Base-by-base conservation (phyloP, 306 rosid genomes). In the Geum urbanum region DNA sequence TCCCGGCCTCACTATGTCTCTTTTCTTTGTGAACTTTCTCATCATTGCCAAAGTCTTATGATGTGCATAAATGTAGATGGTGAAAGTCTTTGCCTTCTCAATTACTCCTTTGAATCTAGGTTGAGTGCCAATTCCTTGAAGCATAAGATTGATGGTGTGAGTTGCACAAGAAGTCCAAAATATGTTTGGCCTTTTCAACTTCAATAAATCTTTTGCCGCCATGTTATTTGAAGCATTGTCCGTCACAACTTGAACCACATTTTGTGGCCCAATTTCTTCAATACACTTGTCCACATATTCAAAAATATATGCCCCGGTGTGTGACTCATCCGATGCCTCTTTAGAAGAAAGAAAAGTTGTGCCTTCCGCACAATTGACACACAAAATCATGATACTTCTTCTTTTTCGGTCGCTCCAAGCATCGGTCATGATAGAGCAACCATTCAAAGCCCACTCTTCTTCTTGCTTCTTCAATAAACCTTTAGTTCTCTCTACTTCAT, bases 401-500 rank as follows among this genome's bases (percentile, higher is more conserved):
- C 27, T 24, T 24, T 24, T 24, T 24, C 27, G 27, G 27, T 24
- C 27, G 27, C 27, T 24, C 27, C 27, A 24, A 24, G 27, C 27
- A 24, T 24, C 27, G 27, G 27, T 24, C 27, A 24, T 24, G 27
- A 24, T 24, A 24, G 27, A 24, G 27, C 27, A 24, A 24, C 27
- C 27, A 24, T 24, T 24, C 27, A 24, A 24, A 24, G 27, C 27
- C 27, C 67, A n/a, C 35, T 63, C 15, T 63, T 63, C 32, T 41
- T 63, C 50, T 63, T 63, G 50, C 13, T 2, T 8, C 32, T 63
- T 41, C 7, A 18, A 46, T n/a, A n/a, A 37, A 10, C 41, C 9
- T 15, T 61, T 61, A 37, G 66, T 61, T 61, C 66, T 61, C 13
- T 62, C 50, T 9, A 62, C 67, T 16, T 62, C 49, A 7, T 43